Conservation (phyloP, 805 yeast genomes). For the Saturnispora sekii region DNA sequence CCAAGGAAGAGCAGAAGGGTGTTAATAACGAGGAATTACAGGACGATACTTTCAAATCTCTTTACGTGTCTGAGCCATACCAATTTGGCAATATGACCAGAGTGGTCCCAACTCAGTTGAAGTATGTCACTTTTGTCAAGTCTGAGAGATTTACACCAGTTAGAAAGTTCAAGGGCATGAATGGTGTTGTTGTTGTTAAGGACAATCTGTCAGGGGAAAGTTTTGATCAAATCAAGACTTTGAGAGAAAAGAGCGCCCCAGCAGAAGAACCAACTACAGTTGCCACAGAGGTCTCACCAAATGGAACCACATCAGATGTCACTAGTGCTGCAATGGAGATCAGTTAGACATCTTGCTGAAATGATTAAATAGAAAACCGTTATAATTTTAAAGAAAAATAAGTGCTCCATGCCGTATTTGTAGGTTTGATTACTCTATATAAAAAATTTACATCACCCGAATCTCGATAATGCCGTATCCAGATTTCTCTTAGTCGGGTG, state of each 20-base stretch:
- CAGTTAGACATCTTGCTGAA: neutral
- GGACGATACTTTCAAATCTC: constrained; percentile 31
- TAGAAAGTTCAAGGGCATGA: constrained; percentile 57
- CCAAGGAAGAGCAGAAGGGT: constrained; percentile 12
- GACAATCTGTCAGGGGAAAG: constrained; percentile 57
- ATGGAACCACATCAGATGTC: constrained; percentile 31
- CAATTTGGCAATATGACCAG: constrained; percentile 72
- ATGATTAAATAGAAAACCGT: neutral
- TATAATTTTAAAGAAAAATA: neutral
- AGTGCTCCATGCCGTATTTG: too few relatives aligned
- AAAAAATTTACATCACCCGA: constrained; percentile 23
- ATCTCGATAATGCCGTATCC: constrained; percentile 41
- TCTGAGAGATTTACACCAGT: constrained; percentile 75
- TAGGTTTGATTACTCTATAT: neutral
- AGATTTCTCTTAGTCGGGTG: constrained; percentile 26
- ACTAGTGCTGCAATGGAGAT: neutral
- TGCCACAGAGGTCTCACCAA: constrained; percentile 32
- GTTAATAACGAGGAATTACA: constrained; percentile 19
- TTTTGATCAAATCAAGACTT: constrained; percentile 64
- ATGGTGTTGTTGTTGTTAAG: constrained; percentile 63
- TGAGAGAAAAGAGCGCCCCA: constrained; percentile 64
- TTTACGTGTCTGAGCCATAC: constrained; percentile 54
- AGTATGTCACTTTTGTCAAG: constrained; percentile 67
- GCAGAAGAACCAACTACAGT: constrained; percentile 59
- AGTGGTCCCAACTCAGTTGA: constrained; percentile 82